Percentiles rank a stretch among this genome's conserved stretches.
Conservation (phyloP, 768 basidiomycete genomes). For the Tricholoma hemisulphureum region DNA sequence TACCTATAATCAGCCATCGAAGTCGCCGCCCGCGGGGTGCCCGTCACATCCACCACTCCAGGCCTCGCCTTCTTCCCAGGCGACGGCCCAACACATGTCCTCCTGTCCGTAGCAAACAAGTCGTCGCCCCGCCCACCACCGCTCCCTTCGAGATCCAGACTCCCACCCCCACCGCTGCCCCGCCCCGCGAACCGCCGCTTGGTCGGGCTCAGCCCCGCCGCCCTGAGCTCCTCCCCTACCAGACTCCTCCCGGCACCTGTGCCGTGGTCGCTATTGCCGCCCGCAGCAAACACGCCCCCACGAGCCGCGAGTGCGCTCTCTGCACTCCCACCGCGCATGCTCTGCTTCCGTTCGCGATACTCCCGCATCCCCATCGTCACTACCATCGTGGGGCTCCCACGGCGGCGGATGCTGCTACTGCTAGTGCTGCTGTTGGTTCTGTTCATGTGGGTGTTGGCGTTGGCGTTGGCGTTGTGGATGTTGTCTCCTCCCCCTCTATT, state of each 20-base stretch:
- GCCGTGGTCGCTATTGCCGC: constrained; percentile 19
- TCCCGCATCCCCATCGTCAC: constrained; percentile 20
- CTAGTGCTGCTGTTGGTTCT: neutral
- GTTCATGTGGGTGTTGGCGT: neutral
- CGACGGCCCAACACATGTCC: constrained; percentile 19
- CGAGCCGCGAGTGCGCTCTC: constrained; percentile 52
- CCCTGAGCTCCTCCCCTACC: constrained; percentile 65
- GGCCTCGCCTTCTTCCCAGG: constrained; percentile 10
- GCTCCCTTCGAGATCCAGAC: constrained; percentile 9
- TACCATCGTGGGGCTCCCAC: constrained; percentile 10
- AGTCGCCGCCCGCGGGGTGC: constrained; percentile 45
- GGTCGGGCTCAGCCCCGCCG: constrained; percentile 60
- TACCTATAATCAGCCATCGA: constrained; percentile 54
- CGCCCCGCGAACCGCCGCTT: constrained; percentile 13
- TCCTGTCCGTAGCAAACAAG: constrained; percentile 7
- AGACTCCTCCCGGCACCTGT: constrained; percentile 52
- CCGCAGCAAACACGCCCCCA: neutral
- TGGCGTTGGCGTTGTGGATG: neutral
- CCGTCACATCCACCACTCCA: constrained; percentile 6
- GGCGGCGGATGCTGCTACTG: neutral
- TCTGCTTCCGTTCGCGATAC: constrained; percentile 50
- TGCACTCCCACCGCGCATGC: constrained; percentile 62
- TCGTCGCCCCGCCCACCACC: constrained; percentile 14
- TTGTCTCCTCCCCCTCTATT: too few species aligned
- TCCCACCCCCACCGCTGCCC: constrained; percentile 14